These are phyloP conservation scores for Bacidia rubella DNA, from an alignment of 495 filamentous ascomycete genomes.

Conservation along the genomic window DNA sequence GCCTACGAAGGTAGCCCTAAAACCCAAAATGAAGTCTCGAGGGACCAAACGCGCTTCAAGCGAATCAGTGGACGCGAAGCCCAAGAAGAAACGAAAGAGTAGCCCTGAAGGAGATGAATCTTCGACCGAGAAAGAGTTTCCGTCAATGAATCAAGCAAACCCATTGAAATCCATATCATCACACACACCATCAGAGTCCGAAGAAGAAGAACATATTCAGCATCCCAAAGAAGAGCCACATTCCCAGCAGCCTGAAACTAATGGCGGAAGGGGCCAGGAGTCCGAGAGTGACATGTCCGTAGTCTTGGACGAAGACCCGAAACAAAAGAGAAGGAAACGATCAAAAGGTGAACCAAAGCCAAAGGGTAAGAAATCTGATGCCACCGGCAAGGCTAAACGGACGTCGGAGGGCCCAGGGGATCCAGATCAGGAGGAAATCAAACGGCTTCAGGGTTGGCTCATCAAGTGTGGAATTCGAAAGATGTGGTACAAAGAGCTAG, in stretches of 20 bases:
- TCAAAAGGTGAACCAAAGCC: slow-evolving; percentile 19
- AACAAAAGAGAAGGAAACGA: slow-evolving; percentile 34
- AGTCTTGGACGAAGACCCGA: slow-evolving; percentile 56
- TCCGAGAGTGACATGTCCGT: slow-evolving; percentile 74
- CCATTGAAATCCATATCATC: too few species aligned
- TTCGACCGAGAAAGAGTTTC: background rate
- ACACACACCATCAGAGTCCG: too few species aligned
- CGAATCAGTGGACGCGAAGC: background rate
- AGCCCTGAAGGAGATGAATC: background rate
- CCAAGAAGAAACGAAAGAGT: slow-evolving; percentile 4
- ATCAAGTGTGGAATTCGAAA: slow-evolving; percentile 89
- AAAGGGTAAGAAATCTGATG: slow-evolving; percentile 18
- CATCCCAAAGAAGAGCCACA: too few species aligned
- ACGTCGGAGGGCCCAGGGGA: slow-evolving; percentile 25
- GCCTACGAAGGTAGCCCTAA: background rate
- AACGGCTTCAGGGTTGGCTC: slow-evolving; percentile 76
- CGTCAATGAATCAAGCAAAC: too few species aligned
- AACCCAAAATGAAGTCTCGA: background rate
- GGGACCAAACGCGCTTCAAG: background rate
- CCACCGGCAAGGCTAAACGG: slow-evolving; percentile 22
- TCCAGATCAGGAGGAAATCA: slow-evolving; percentile 69
- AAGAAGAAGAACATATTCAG: too few species aligned
- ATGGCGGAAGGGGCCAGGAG: slow-evolving; percentile 28
- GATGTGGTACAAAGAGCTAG: slow-evolving; percentile 74
- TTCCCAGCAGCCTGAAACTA: slow-evolving; percentile 10